phyloP scores from a whole-genome alignment of 768 basidiomycete genomes.

The Naganishia vaughanmartiniae region DNA sequence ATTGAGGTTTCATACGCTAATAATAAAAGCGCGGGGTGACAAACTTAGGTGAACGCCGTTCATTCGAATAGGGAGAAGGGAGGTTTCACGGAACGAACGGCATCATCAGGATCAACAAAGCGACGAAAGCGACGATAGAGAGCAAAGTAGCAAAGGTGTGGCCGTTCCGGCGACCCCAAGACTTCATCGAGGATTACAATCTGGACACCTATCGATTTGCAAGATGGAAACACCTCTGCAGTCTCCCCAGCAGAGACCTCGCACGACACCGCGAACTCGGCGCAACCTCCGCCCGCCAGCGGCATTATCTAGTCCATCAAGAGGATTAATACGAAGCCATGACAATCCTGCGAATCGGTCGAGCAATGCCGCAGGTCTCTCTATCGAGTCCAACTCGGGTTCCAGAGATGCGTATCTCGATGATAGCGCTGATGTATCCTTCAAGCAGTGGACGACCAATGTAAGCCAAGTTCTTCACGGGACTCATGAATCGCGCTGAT shows the following conservation, averaged over 20 bases:
- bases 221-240: background rate
- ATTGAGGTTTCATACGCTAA: no score
- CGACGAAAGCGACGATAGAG: no score
- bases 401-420: background rate
- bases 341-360: background rate
- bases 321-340: background rate
- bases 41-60: no score
- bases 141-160: no score
- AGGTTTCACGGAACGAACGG: no score
- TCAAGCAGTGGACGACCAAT: conserved; percentile 14
- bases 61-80: no score
- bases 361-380: background rate
- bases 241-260: background rate
- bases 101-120: no score
- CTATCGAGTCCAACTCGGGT: background rate
- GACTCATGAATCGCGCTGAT: background rate
- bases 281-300: background rate
- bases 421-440: background rate
- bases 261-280: background rate
- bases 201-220: background rate
- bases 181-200: no score
- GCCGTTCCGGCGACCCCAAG: no score
- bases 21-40: no score
- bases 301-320: background rate
- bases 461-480: background rate